These are phyloP conservation scores for Gastrolobium bilobum DNA, from an alignment of 306 rosid genomes.

Conservation along the genomic window DNA sequence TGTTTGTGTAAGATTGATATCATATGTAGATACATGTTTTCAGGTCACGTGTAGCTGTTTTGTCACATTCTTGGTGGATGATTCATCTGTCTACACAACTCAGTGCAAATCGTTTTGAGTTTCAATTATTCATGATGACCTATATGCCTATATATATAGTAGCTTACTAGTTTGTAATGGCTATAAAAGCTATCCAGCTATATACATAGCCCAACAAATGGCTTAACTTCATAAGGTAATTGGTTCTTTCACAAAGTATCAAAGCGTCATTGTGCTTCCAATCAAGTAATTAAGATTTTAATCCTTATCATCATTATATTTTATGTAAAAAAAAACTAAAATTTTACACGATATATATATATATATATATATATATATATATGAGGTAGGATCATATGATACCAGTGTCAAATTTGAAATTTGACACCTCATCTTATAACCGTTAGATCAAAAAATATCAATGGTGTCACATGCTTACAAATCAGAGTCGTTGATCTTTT, in stretches of 20 bases:
- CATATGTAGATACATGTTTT: slow-evolving; percentile 11
- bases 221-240: background rate
- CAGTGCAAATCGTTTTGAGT: background rate
- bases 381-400: no score
- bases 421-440: no score
- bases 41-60: slow-evolving; percentile 30
- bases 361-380: no score
- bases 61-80: slow-evolving; percentile 15
- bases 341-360: background rate
- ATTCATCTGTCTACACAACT: slow-evolving; percentile 1
- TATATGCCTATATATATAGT: background rate
- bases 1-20: slow-evolving; percentile 2
- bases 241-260: background rate
- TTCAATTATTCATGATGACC: slow-evolving; percentile 37
- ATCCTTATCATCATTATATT: no score
- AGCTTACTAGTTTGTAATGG: background rate
- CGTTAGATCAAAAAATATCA: no score
- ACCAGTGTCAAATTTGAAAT: no score
- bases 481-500: no score
- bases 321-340: background rate
- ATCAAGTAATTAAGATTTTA: no score
- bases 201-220: no score
- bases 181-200: background rate
- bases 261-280: background rate
- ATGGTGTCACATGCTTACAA: no score